Base-by-base conservation (phyloP, 352 stramenopile species). In the Pythium plurisporium region DNA sequence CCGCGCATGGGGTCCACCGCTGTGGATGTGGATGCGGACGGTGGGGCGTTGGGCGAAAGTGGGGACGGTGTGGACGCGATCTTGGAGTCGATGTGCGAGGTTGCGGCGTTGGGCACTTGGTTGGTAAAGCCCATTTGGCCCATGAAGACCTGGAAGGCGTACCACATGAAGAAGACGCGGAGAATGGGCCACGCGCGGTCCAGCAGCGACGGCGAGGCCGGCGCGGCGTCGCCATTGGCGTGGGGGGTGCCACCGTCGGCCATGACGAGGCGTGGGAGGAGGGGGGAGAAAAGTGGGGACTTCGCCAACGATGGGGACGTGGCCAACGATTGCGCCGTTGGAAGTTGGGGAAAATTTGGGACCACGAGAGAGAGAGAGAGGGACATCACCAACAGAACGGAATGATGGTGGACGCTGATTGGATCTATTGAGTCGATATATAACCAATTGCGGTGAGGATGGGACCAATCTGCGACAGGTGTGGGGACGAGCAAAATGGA, bases 141-240 rank as follows among this genome's bases (percentile, higher is more conserved):
- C 51, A 80, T 73, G 44, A 76, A 73, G 36, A 74, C 68, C 44
- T 87, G 76, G 54, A 94, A 78, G 31, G 79, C 70, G 71, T 94
- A 94, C 76, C 83, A 94, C 55, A 92, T 77, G 58, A 82, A 69
- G n/a, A 90, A 40, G 65, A 91, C 82, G 61, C 80, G 84, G 29
- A 89, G 40, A 55, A 88, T 66, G 33, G 82, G 79, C 68, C 78
- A 86, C 49, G 85, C 11, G 38, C 77, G 75, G 43, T 89, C 75
- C 61, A 82, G 67, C 12, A 85, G 43, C 56, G 79, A 47, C 26
- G 59, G 62, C 51, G 65, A 55, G n/a, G 64, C 57, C 33, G 58
- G 51, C 31, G 49, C 41, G 29, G 20, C 55, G 37, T 38, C 40
- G 50, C 22, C 55, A 22, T 54, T 47, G 15, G 48, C 36, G n/a